Evolutionary conservation across 129 eudicot genomes (phyloP).

Genomic region (Tanacetum coccineum): DNA sequence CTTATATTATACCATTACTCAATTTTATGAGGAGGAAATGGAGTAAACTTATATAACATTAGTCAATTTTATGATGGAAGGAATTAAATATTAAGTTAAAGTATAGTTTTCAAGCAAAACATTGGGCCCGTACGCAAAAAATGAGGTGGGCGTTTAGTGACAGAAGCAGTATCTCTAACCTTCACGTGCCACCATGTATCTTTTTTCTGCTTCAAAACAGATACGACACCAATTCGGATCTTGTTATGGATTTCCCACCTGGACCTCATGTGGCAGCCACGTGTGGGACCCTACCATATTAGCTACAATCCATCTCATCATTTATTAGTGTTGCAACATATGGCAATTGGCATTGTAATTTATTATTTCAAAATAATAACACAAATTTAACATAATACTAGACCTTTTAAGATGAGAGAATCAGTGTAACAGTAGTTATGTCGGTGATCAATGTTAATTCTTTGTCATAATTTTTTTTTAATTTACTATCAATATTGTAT

Average conservation of each 20-base stretch:
- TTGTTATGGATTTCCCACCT: conserved; percentile 34
- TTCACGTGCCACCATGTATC: conserved; percentile 17
- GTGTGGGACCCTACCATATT: conserved; percentile 37
- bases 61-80: too few species aligned
- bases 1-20: too few species aligned
- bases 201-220: conserved; percentile 10
- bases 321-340: conserved; percentile 27
- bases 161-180: conserved; percentile 18
- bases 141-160: conserved; percentile 24
- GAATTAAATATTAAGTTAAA: too few species aligned
- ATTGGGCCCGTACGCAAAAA: conserved; percentile 18
- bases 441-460: too few species aligned
- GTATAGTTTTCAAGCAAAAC: neutral
- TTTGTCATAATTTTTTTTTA: too few species aligned
- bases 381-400: neutral
- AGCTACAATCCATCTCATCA: conserved; percentile 37
- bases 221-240: conserved; percentile 26
- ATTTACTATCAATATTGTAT: too few species aligned
- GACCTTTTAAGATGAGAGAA: too few species aligned
- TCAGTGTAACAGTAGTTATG: too few species aligned
- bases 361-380: neutral
- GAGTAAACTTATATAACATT: too few species aligned
- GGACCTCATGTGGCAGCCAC: conserved; percentile 31
- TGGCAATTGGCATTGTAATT: conserved; percentile 13
- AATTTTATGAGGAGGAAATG: too few species aligned